Evolutionary conservation across 1,284 basidiomycete species (phyloP).

Genomic region (Lentinus polychrous): DNA sequence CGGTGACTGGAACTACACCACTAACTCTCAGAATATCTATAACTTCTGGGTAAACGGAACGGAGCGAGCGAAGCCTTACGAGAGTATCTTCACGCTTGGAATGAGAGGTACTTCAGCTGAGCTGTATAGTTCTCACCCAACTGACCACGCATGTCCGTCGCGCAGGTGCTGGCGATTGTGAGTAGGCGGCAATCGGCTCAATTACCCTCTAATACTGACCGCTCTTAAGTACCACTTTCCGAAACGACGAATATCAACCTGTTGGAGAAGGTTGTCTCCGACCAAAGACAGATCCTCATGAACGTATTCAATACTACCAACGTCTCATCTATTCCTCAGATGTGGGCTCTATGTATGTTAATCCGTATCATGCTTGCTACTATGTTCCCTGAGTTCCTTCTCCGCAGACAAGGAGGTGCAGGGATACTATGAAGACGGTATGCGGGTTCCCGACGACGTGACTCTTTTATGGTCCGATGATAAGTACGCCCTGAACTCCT

Average conservation of each 20-base stretch:
- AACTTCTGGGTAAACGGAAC: conserved; percentile 52
- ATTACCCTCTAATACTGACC: not conserved
- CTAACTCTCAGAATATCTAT: conserved; percentile 45
- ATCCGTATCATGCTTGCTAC: not conserved
- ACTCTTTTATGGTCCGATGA: conserved; percentile 57
- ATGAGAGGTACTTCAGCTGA: conserved; percentile 44
- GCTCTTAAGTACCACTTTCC: conserved; percentile 39
- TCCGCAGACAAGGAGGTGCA: conserved; percentile 48
- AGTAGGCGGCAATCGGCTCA: conserved; percentile 1
- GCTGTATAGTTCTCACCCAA: too few species aligned
- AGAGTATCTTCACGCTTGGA: conserved; percentile 58
- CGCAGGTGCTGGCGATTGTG: conserved; percentile 18
- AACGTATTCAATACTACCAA: conserved; percentile 44
- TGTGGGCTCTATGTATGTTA: conserved; percentile 54
- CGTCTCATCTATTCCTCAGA: conserved; percentile 48
- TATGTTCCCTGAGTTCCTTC: not conserved
- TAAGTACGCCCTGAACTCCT: conserved; percentile 33
- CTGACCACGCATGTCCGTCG: too few species aligned
- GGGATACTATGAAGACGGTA: conserved; percentile 57
- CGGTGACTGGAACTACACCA: conserved; percentile 56
- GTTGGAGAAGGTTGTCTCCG: conserved; percentile 47
- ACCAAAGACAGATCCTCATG: conserved; percentile 53
- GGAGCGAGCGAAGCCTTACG: conserved; percentile 46
- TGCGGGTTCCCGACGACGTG: conserved; percentile 49
- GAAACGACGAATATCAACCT: conserved; percentile 42